Evolutionary conservation across 306 rosid genomes (phyloP).

Genomic region (Astragalus membranaceus): DNA sequence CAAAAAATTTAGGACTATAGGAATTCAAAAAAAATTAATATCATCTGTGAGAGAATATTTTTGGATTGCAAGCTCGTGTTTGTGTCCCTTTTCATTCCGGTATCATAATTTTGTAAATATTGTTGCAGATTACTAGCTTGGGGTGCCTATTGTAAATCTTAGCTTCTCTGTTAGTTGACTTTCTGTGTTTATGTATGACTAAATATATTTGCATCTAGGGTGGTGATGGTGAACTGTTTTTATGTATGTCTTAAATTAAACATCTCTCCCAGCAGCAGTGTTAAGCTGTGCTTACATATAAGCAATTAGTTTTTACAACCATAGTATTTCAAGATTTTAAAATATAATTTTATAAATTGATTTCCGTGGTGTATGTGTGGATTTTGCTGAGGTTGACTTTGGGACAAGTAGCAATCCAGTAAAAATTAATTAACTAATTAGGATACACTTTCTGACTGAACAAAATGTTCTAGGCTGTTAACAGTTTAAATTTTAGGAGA

Average conservation of each 20-base stretch:
- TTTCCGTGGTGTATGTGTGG: not conserved
- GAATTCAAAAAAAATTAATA: not conserved
- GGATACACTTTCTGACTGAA: not conserved
- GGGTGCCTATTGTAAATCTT: not conserved
- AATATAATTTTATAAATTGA: not conserved
- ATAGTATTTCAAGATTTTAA: not conserved
- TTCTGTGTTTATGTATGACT: no score
- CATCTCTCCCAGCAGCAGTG: not conserved
- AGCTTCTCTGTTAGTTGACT: not conserved
- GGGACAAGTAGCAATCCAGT: not conserved
- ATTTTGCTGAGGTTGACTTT: conserved; percentile 6
- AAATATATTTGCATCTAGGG: no score
- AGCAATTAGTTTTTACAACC: not conserved
- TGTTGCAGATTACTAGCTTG: not conserved
- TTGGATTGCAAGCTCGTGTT: not conserved
- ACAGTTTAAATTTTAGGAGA: conserved; percentile 15
- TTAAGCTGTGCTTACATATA: not conserved
- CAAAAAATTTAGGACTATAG: not conserved
- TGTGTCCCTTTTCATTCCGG: not conserved
- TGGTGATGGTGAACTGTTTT: not conserved
- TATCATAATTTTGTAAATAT: not conserved
- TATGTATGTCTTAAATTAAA: not conserved
- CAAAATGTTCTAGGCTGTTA: not conserved
- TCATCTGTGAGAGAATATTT: not conserved
- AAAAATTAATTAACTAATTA: not conserved